Evolutionary conservation across 2,329 filamentous ascomycete species (phyloP).

Genomic region (Calonectria fujianensis): DNA sequence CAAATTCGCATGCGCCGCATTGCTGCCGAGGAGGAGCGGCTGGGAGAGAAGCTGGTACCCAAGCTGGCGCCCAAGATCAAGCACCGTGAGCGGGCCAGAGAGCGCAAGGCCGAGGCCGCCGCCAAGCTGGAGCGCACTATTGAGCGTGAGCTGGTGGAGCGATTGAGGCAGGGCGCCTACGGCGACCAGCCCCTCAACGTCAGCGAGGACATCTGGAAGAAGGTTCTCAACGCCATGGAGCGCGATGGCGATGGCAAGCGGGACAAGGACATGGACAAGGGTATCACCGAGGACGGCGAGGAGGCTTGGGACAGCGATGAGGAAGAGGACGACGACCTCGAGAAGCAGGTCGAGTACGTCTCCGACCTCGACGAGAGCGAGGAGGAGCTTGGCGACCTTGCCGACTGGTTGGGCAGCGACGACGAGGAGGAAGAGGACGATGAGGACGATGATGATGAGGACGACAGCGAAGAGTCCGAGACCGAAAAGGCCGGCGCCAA

Average conservation of each 20-base stretch:
- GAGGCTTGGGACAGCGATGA: constrained; percentile 80
- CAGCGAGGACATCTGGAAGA: constrained; percentile 97
- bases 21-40: constrained; percentile 89
- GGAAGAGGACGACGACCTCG: constrained; percentile 83
- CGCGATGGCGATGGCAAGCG: constrained; percentile 86
- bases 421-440: constrained; percentile 76
- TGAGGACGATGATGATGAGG: constrained; percentile 74
- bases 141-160: constrained; percentile 94
- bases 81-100: constrained; percentile 83
- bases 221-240: constrained; percentile 93
- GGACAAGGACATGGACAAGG: constrained; percentile 92
- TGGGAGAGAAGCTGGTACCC: constrained; percentile 92
- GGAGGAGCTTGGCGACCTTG: constrained; percentile 85
- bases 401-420: constrained; percentile 93
- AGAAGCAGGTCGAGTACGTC: constrained; percentile 91
- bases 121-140: constrained; percentile 98
- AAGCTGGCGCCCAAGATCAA: constrained; percentile 93
- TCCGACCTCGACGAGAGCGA: constrained; percentile 92
- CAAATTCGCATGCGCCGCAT: constrained; percentile 86
- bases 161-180: constrained; percentile 93
- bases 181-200: constrained; percentile 96
- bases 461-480: constrained; percentile 75
- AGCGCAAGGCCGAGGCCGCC: constrained; percentile 85
- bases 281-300: constrained; percentile 86
- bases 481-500: constrained; percentile 74